A percentile compares a stretch with the other conserved stretches of the same genome.
These are phyloP conservation scores for Aspergillus novofumigatus DNA, from an alignment of 2,329 filamentous ascomycete genomes.

Conservation along the genomic window DNA sequence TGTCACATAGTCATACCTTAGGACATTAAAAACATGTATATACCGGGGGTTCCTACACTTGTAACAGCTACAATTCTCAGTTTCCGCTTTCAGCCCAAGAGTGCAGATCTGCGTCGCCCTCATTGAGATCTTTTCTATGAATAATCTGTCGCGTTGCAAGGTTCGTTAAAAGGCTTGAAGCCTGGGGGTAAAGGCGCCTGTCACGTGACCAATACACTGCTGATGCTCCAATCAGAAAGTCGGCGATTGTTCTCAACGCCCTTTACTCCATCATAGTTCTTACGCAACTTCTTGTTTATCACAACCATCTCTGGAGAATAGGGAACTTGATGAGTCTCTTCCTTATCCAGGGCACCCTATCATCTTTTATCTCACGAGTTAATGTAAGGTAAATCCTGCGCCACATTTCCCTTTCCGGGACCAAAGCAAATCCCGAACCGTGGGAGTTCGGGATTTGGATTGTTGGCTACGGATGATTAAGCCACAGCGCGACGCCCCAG, in stretches of 20 bases:
- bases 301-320: background rate
- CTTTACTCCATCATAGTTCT: no score
- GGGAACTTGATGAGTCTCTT: background rate
- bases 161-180: background rate
- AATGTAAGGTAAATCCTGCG: conserved; percentile 10
- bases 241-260: no score
- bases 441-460: conserved; percentile 32
- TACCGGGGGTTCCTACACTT: background rate
- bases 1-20: background rate
- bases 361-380: conserved; percentile 6
- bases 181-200: background rate
- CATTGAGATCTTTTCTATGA: background rate
- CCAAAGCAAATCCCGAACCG: conserved; percentile 31
- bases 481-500: conserved; percentile 15
- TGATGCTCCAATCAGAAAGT: background rate
- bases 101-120: background rate
- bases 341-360: background rate
- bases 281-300: no score
- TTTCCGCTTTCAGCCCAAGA: background rate
- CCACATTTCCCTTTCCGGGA: conserved; percentile 10
- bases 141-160: background rate
- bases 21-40: background rate
- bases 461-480: conserved; percentile 27
- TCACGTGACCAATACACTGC: background rate
- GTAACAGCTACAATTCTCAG: background rate